phyloP scores from a whole-genome alignment of 2,329 filamentous ascomycete genomes.

The Colletotrichum paranaense region DNA sequence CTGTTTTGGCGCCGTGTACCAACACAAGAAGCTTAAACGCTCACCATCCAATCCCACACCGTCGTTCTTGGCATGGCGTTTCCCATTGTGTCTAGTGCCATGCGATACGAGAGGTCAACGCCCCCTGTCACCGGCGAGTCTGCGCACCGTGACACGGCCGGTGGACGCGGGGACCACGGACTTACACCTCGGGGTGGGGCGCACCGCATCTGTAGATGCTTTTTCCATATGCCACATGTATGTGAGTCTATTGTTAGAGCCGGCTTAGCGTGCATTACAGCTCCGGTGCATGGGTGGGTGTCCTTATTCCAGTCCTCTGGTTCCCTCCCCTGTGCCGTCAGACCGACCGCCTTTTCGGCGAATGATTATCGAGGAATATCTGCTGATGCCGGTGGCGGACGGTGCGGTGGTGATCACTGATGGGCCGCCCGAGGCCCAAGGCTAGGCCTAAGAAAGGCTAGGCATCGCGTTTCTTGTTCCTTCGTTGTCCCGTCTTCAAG shows the following conservation, averaged over 20 bases:
- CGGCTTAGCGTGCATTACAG: constrained; percentile 18
- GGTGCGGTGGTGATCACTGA: neutral
- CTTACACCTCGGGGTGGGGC: neutral
- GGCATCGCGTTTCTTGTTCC: constrained; percentile 5
- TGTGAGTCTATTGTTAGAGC: constrained; percentile 14
- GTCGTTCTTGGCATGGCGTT: constrained; percentile 9
- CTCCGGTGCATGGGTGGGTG: constrained; percentile 12
- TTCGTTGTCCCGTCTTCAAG: neutral
- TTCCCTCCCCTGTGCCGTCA: neutral
- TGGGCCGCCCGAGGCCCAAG: neutral
- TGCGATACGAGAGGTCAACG: constrained; percentile 16
- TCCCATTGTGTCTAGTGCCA: constrained; percentile 4
- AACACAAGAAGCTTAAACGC: constrained; percentile 32
- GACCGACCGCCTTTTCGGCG: neutral
- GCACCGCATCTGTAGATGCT: neutral
- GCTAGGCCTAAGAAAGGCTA: neutral
- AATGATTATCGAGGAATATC: neutral
- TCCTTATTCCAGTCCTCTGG: neutral
- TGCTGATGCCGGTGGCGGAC: constrained; percentile 17
- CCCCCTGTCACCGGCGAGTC: neutral
- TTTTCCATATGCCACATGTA: neutral
- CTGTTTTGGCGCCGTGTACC: constrained; percentile 9
- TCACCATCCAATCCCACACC: constrained; percentile 6
- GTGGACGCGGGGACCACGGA: neutral
- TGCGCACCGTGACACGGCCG: constrained; percentile 10